Evolutionary conservation across 768 basidiomycete genomes (phyloP).

Genomic region (Boletus rubroflammeus): DNA sequence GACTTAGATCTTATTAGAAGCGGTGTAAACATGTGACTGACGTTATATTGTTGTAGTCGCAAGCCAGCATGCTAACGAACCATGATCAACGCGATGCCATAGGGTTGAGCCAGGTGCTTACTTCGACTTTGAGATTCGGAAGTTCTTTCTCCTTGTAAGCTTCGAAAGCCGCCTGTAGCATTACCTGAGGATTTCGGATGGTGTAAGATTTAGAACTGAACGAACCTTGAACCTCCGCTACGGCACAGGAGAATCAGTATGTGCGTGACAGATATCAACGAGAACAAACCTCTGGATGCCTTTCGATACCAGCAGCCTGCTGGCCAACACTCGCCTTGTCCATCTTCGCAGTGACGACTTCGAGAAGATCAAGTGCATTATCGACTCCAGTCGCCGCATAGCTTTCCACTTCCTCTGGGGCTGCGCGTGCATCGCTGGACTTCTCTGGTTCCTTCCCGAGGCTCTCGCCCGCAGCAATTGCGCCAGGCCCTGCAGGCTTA

Average conservation of each 20-base stretch:
- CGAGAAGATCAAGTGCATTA: conserved; percentile 83
- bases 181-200: conserved; percentile 4
- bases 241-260: conserved; percentile 10
- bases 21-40: conserved; percentile 25
- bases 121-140: conserved; percentile 73
- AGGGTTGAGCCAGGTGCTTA: conserved; percentile 31
- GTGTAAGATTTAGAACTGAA: background rate
- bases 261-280: background rate
- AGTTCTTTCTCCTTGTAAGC: conserved; percentile 87
- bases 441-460: conserved; percentile 29
- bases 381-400: conserved; percentile 86
- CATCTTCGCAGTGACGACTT: conserved; percentile 86
- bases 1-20: background rate
- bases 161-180: conserved; percentile 74
- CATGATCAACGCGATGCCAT: conserved; percentile 10
- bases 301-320: conserved; percentile 82
- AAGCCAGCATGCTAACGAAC: conserved; percentile 74
- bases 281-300: conserved; percentile 80
- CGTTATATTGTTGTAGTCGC: conserved; percentile 87
- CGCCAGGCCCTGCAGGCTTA: conserved; percentile 77
- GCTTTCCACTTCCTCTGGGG: conserved; percentile 53
- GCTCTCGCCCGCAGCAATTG: conserved; percentile 71
- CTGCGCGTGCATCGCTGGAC: conserved; percentile 17
- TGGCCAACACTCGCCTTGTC: conserved; percentile 90
- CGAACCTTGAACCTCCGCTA: conserved; percentile 86